phyloP scores from a whole-genome alignment of 2,329 filamentous ascomycete species.

The Mycosphaerella sp. region DNA sequence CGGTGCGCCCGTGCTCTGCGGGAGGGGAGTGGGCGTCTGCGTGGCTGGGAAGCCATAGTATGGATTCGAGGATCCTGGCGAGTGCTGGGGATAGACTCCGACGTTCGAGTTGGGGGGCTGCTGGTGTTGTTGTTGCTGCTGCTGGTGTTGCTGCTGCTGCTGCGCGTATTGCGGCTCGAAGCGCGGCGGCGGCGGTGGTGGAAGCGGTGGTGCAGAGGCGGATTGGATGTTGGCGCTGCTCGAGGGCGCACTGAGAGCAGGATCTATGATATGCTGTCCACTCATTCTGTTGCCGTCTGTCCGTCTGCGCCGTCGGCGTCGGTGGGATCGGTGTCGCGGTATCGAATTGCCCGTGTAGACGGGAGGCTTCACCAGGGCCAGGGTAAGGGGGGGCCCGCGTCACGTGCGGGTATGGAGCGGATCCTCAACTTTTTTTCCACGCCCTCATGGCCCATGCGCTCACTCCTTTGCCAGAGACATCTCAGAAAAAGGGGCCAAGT shows the following conservation, averaged over 20 bases:
- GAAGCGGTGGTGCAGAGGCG: neutral
- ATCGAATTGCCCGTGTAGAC: too few species aligned
- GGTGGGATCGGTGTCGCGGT: neutral
- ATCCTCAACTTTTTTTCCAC: too few species aligned
- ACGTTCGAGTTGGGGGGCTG: conserved; percentile 2
- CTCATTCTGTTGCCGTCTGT: neutral
- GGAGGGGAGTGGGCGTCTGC: conserved; percentile 15
- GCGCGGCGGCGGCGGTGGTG: neutral
- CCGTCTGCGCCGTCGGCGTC: neutral
- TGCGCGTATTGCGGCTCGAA: neutral
- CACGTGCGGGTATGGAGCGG: too few species aligned
- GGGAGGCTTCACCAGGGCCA: too few species aligned
- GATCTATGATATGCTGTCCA: neutral
- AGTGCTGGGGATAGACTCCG: conserved; percentile 6
- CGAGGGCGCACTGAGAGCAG: neutral
- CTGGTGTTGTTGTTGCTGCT: neutral
- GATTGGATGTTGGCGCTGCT: neutral
- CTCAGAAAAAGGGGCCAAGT: too few species aligned
- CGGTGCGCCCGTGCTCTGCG: conserved; percentile 11
- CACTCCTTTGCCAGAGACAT: too few species aligned
- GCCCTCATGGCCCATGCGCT: too few species aligned
- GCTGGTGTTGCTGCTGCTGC: neutral
- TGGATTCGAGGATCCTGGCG: conserved; percentile 15
- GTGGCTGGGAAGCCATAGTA: conserved; percentile 24
- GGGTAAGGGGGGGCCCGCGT: too few species aligned